Conservation (phyloP, 2,329 filamentous ascomycete genomes). For the Pseudocercospora fuligena region DNA sequence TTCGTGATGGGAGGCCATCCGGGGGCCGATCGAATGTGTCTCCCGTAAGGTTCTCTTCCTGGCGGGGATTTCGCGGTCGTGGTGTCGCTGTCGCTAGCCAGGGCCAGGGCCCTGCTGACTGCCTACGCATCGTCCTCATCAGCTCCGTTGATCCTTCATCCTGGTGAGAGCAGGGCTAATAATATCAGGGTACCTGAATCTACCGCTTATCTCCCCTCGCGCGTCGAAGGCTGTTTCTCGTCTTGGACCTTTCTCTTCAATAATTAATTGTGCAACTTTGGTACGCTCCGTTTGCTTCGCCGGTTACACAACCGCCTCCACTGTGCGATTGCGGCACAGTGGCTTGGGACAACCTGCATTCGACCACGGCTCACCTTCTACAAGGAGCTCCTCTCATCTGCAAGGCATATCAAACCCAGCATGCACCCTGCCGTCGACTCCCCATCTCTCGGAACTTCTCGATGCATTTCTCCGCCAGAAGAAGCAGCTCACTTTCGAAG, state of each 20-base stretch:
- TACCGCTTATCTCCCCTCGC: not conserved
- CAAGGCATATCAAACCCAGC: slow-evolving; percentile 9
- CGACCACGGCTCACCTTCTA: slow-evolving; percentile 6
- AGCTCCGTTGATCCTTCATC: slow-evolving; percentile 1
- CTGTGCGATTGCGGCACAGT: slow-evolving; percentile 5
- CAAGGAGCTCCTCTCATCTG: slow-evolving; percentile 10
- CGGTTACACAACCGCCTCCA: slow-evolving; percentile 2
- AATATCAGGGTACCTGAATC: not conserved
- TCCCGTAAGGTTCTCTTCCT: not conserved
- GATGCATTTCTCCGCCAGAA: slow-evolving; percentile 1
- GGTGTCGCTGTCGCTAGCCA: not conserved
- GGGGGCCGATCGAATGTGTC: not conserved
- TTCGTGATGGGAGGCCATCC: not conserved
- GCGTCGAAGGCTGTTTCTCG: not conserved
- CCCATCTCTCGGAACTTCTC: slow-evolving; percentile 2
- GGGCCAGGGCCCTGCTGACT: slow-evolving; percentile 3
- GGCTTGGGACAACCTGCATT: slow-evolving; percentile 2
- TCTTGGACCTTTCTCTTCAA: not conserved
- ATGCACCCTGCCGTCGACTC: slow-evolving; percentile 9
- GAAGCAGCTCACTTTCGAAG: not conserved
- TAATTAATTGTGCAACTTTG: not conserved
- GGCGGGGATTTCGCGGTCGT: not conserved
- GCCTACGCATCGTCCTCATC: slow-evolving; percentile 1
- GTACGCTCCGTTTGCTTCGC: slow-evolving; percentile 3
- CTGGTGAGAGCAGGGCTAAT: not conserved